Conservation (phyloP, 2,329 filamentous ascomycete genomes). For the Claviceps capensis region DNA sequence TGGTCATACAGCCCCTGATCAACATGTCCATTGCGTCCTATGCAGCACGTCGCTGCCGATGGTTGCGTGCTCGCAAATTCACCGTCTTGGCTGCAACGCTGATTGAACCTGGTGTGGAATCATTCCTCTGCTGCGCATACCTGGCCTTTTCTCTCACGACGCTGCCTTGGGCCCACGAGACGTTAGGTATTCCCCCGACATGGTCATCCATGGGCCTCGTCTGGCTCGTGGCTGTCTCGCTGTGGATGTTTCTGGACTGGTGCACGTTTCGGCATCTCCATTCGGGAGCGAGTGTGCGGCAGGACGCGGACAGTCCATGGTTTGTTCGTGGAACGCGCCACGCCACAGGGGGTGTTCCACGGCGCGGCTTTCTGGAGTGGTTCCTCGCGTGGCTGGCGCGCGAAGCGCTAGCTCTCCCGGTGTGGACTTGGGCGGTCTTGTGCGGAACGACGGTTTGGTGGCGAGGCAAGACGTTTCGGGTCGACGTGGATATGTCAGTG, state of each 20-base stretch:
- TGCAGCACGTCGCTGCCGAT: conserved; percentile 67
- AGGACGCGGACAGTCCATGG: conserved; percentile 57
- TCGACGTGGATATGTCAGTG: conserved; percentile 75
- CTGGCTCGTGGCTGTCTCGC: conserved; percentile 50
- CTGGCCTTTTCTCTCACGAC: conserved; percentile 68
- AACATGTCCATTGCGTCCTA: conserved; percentile 69
- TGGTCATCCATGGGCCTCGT: conserved; percentile 52
- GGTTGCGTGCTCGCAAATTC: conserved; percentile 89
- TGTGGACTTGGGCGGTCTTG: conserved; percentile 83
- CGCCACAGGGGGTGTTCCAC: conserved; percentile 21
- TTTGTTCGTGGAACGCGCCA: conserved; percentile 46
- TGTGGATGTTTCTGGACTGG: conserved; percentile 69
- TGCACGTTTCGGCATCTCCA: conserved; percentile 62
- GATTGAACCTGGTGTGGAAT: conserved; percentile 86
- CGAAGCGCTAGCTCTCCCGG: conserved; percentile 69
- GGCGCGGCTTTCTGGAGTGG: conserved; percentile 56
- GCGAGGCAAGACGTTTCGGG: conserved; percentile 71
- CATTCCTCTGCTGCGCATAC: conserved; percentile 69
- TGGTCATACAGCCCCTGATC: conserved; percentile 81
- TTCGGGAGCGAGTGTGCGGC: conserved; percentile 53
- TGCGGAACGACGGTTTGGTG: conserved; percentile 80
- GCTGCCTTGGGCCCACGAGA: conserved; percentile 45
- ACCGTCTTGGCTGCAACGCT: conserved; percentile 81
- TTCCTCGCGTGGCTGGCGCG: conserved; percentile 71
- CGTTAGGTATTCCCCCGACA: conserved; percentile 42